Evolutionary conservation across 2,329 filamentous ascomycete genomes (phyloP).

Genomic region (Verticillium klebahnii): DNA sequence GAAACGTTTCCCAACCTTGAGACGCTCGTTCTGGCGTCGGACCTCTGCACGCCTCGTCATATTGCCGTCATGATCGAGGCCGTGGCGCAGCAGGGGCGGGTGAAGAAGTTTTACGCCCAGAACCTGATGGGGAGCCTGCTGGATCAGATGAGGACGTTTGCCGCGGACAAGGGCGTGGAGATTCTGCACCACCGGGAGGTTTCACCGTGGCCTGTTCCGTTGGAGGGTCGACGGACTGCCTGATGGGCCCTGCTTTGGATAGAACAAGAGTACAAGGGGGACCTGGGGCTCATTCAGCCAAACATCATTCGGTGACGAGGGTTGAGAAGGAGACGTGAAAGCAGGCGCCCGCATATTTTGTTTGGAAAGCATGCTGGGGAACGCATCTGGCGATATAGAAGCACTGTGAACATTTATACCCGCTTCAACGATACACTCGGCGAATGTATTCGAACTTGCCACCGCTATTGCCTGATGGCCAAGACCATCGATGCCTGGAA

Average conservation of each 20-base stretch:
- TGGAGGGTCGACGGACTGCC: not conserved
- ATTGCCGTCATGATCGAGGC: conserved; percentile 5
- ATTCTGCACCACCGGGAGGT: conserved; percentile 7
- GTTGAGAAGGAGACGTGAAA: no score
- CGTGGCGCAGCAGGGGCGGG: not conserved
- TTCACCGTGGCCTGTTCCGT: conserved; percentile 6
- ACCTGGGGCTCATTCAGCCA: not conserved
- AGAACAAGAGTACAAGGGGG: not conserved
- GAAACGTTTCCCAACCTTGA: conserved; percentile 13
- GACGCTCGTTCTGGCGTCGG: conserved; percentile 11
- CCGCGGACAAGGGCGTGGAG: conserved; percentile 8
- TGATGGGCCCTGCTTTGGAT: not conserved
- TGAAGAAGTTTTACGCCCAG: conserved; percentile 8
- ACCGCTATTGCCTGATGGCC: no score
- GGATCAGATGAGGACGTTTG: conserved; percentile 8
- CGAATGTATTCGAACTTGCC: no score
- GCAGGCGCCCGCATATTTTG: no score
- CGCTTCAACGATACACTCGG: no score
- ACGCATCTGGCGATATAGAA: no score
- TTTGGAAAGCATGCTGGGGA: no score
- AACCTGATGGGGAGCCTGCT: conserved; percentile 5
- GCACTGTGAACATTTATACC: no score
- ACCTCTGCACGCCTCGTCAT: not conserved
- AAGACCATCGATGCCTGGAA: no score
- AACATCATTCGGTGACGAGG: no score